Base-by-base conservation (phyloP, 768 basidiomycete species). In the Leccinum barrowsii region DNA sequence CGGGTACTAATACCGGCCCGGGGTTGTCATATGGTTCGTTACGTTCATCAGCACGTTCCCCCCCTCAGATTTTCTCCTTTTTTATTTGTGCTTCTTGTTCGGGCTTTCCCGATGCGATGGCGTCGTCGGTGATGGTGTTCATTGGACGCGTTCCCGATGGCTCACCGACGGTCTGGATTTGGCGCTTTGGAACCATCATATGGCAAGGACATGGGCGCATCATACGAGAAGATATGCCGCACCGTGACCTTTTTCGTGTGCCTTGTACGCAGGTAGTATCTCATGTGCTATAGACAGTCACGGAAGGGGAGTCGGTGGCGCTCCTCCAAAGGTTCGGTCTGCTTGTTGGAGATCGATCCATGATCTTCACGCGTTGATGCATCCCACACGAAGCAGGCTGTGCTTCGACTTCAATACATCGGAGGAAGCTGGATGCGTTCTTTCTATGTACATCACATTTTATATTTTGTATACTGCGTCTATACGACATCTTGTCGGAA, bases 91-190 rank as follows among this genome's bases (percentile, higher is more conserved):
- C 5, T 19, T 42, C 4, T n/a, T n/a, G 37, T 17, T 40, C 17
- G 10, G n/a, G n/a, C n/a, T 42, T 22, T 7, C 21, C 47, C 21
- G 35, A 21, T 17, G 19, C 24, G 24, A 17, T 44, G 21, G 46
- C 46, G 13, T 50, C 19, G 19, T 11, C 10, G 10, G 17, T 50
- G 26, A 21, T 42, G 17, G 48, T 49, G 5, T 8, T 24, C 24
- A 22, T 17, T 30, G 26, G 37, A 28, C 19, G 4, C 19, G 24
- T 6, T n/a, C 4, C 74, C 2, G 42, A 26, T 57, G 87, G 82
- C 82, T 86, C 1, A 0, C 28, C 8, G 87, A 89, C 61, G 85
- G 86, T 50, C 83, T 81, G 34, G 88, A 88, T 63, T 68, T 89
- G 52, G 88, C 86, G 13, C 80, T 79, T 10, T 72, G 75, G 19